These are phyloP conservation scores for Herpotrichia juniperi DNA, from an alignment of 2,329 filamentous ascomycete genomes.

Conservation along the genomic window DNA sequence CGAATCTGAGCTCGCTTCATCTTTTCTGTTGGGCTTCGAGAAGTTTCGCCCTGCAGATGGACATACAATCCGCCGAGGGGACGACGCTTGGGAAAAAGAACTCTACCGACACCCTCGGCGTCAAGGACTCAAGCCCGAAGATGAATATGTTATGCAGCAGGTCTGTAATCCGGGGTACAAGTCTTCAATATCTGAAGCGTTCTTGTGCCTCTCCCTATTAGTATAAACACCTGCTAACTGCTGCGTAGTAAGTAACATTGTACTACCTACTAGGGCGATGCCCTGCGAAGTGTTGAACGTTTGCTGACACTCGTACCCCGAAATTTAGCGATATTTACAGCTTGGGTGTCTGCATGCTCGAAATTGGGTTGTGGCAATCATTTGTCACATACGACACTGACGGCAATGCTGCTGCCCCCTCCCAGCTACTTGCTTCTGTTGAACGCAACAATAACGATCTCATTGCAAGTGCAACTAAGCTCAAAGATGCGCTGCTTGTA, in stretches of 20 bases:
- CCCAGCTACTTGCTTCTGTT: neutral
- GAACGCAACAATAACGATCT: neutral
- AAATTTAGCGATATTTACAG: slow-evolving; percentile 65
- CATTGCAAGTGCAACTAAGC: neutral
- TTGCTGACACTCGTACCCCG: too few relatives aligned
- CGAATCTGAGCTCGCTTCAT: slow-evolving; percentile 22
- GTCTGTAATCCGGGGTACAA: too few relatives aligned
- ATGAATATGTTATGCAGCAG: slow-evolving; percentile 59
- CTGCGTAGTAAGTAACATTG: too few relatives aligned
- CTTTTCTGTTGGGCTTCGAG: slow-evolving; percentile 56
- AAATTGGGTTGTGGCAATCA: slow-evolving; percentile 57
- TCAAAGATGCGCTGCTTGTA: slow-evolving; percentile 16
- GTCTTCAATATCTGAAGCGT: too few relatives aligned
- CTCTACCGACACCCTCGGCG: slow-evolving; percentile 59
- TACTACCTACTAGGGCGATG: too few relatives aligned
- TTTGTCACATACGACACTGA: slow-evolving; percentile 36
- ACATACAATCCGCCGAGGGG: slow-evolving; percentile 41
- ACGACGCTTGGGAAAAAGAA: slow-evolving; percentile 50
- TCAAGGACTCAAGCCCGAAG: slow-evolving; percentile 49
- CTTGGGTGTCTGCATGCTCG: slow-evolving; percentile 60
- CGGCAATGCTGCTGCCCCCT: slow-evolving; percentile 1
- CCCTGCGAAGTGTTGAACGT: too few relatives aligned
- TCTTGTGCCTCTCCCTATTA: too few relatives aligned
- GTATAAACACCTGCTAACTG: too few relatives aligned
- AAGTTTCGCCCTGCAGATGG: slow-evolving; percentile 46